Evolutionary conservation across 164 flowering plant genomes (phyloP), one percentile per base, ranked within the genome.

Genomic region (Liriodendron chinense): DNA sequence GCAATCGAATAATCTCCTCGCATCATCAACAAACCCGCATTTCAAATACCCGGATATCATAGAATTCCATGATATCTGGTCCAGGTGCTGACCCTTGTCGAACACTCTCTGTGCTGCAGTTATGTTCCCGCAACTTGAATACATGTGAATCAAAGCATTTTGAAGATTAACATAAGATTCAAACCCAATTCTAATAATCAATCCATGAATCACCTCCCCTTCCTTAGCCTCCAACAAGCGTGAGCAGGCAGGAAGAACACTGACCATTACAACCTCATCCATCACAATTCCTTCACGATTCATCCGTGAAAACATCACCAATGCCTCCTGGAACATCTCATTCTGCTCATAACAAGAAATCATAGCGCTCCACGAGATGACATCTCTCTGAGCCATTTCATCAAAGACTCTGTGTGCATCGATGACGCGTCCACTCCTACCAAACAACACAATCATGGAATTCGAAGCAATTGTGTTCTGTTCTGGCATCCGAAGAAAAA

Each of bases 111-210:
- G 26, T 0, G 86, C 79, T 1, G 82, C 68, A 12, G 57, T 70
- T 65, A 85, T 69, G 47, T 78, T 74, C 7, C 80, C 80, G 73
- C 80, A 82, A 18, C 63, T 71, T 2, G 85, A 73, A 66, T 85
- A 85, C 88, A 85, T 84, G 59, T 84, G 80, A 72, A 85, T 82
- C 71, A 85, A 77, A 23, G 86, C 83, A 78, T 85, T 85, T 24
- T 77, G 79, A 75, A 84, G 80, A 76, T 84, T 83, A 26, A 84
- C 76, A 76, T 84, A 83, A 70, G 82, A 79, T 21, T 68, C 81
- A 53, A 81, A 76, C 24, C 86, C 86, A 48, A 59, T 73, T 72
- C 76, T 74, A 12, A 77, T 43, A 62, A 80, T 68, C 53, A 80
- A 73, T 16, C 86, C 82, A 70, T 85, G 88, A 70, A 77, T 72